Conservation (phyloP, 2,329 filamentous ascomycete genomes). For the Aspergillus sp. region DNA sequence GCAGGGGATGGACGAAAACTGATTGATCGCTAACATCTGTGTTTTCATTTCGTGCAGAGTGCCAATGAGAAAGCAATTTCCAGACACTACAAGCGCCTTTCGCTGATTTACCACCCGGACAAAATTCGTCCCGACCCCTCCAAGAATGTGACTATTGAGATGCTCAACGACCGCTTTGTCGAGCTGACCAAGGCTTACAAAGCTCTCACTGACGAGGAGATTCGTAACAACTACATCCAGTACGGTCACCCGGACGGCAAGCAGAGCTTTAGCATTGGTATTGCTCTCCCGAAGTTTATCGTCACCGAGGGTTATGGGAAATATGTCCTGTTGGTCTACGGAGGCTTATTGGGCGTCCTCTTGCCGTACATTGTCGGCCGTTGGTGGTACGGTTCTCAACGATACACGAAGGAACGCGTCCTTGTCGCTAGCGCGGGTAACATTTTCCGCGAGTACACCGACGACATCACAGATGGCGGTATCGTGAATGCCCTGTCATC, state of each 20-base stretch:
- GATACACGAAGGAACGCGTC: conserved; percentile 86
- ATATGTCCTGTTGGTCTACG: conserved; percentile 87
- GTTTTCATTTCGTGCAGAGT: conserved; percentile 43
- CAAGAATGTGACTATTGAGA: conserved; percentile 83
- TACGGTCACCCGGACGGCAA: conserved; percentile 96
- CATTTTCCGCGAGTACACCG: conserved; percentile 86
- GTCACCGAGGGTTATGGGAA: conserved; percentile 90
- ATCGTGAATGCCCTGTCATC: conserved; percentile 74
- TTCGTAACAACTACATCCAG: conserved; percentile 93
- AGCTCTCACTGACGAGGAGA: conserved; percentile 90
- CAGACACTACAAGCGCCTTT: conserved; percentile 78
- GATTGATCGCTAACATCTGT: too few species aligned
- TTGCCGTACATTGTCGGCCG: conserved; percentile 88
- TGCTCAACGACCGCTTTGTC: conserved; percentile 79
- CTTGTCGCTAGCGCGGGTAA: conserved; percentile 89
- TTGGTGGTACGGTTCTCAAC: conserved; percentile 98
- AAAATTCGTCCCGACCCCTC: conserved; percentile 74
- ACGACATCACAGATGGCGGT: conserved; percentile 69
- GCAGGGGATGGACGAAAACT: too few species aligned
- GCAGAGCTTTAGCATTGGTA: conserved; percentile 96
- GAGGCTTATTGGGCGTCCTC: conserved; percentile 75
- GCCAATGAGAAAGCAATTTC: conserved; percentile 86
- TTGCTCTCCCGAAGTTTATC: conserved; percentile 87
- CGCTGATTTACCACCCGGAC: conserved; percentile 82
- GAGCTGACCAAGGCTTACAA: conserved; percentile 98